Conservation (phyloP, 164 flowering plant species). For the Tinospora cordifolia region DNA sequence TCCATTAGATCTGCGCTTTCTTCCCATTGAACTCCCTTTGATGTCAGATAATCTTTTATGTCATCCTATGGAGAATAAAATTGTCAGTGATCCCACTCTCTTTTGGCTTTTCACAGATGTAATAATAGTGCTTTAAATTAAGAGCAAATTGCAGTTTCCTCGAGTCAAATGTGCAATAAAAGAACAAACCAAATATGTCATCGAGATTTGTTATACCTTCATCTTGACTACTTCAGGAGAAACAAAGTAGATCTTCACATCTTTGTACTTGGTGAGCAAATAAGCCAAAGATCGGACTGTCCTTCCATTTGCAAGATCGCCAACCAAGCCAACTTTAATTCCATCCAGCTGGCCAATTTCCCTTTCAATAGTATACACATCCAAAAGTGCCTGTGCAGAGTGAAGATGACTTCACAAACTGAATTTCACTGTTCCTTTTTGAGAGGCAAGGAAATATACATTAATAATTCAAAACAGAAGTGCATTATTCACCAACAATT, state of each 20-base stretch:
- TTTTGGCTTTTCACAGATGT: neutral
- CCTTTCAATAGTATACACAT: constrained; percentile 85
- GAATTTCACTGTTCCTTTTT: neutral
- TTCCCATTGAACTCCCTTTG: constrained; percentile 80
- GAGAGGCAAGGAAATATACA: too few relatives aligned
- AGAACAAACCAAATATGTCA: neutral
- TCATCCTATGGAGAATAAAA: constrained; percentile 54
- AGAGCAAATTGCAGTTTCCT: neutral
- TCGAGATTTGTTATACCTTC: constrained; percentile 50
- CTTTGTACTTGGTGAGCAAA: constrained; percentile 71
- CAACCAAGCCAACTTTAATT: constrained; percentile 85
- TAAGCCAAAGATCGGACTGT: constrained; percentile 95
- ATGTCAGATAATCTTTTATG: constrained; percentile 73
- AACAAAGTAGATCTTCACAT: constrained; percentile 87
- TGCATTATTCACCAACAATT: too few relatives aligned
- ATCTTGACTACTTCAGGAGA: constrained; percentile 88
- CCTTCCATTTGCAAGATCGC: constrained; percentile 98
- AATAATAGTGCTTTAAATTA: neutral
- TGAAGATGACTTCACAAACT: neutral
- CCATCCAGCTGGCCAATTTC: constrained; percentile 90
- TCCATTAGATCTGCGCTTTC: constrained; percentile 81
- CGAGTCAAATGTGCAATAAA: too few relatives aligned
- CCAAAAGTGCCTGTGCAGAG: constrained; percentile 74
- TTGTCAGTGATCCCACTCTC: neutral
- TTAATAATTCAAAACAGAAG: too few relatives aligned